These are phyloP conservation scores for Tilletiaria anomala DNA, from an alignment of 1,284 basidiomycete genomes.

Conservation along the genomic window DNA sequence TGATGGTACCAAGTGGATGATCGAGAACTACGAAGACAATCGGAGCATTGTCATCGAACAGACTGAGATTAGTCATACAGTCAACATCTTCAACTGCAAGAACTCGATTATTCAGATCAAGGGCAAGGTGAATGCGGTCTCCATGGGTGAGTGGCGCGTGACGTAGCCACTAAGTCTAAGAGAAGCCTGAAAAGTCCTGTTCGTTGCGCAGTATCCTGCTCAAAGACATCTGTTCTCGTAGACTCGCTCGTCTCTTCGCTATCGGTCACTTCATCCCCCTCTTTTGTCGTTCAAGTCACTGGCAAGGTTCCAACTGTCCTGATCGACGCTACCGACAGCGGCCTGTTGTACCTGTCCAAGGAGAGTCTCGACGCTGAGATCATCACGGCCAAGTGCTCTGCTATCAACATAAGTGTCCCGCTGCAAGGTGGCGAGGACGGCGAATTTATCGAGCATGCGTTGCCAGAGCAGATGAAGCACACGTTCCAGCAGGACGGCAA, in stretches of 20 bases:
- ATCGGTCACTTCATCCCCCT: constrained; percentile 75
- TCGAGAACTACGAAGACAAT: constrained; percentile 92
- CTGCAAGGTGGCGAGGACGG: too few species aligned
- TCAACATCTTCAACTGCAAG: constrained; percentile 86
- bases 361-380: constrained; percentile 78
- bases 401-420: constrained; percentile 80
- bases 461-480: constrained; percentile 93
- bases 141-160: too few species aligned
- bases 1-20: constrained; percentile 84
- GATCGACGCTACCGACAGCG: constrained; percentile 85
- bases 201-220: constrained; percentile 64
- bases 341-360: constrained; percentile 83
- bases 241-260: constrained; percentile 82
- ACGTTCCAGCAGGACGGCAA: constrained; percentile 61
- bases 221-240: constrained; percentile 72
- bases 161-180: too few species aligned
- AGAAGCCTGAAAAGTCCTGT: too few species aligned
- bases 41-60: constrained; percentile 59
- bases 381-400: constrained; percentile 84
- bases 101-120: constrained; percentile 71
- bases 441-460: constrained; percentile 71
- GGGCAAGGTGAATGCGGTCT: constrained; percentile 93
- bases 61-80: constrained; percentile 64
- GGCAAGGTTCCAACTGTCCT: constrained; percentile 81
- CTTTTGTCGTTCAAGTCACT: constrained; percentile 82